Evolutionary conservation across 306 rosid genomes (phyloP), one percentile per base, ranked within the genome.

Genomic region (Castanospermum australe): DNA sequence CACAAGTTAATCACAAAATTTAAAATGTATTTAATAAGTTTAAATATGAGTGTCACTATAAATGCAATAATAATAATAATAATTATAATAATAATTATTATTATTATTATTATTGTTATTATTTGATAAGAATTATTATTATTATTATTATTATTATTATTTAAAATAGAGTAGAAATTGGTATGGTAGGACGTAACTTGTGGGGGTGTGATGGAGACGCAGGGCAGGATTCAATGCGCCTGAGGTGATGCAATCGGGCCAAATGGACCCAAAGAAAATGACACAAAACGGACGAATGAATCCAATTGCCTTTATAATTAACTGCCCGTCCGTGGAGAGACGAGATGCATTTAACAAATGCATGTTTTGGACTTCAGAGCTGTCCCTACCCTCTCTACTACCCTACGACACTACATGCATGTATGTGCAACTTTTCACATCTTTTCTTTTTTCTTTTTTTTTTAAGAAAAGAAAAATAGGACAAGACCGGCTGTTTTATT

Each of bases 241-340:
- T 51, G 38, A 35, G 73, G 57, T 67, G 73, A 39, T 76, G 54
- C 41, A 21, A 50, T 64, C 62, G 18, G 9, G 6, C 44, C 4
- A 73, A 73, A 70, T 59, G 81, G 84, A 67, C 78, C 87, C 69
- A 67, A 10, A 18, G 87, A 79, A 7, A 50, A 63, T 39, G 87
- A 84, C 87, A 84, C 74, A 84, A 84, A 84, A 84, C 81, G 20
- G 69, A 69, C 71, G 12, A 60, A 84, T 84, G 73, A 79, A 79
- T 68, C 84, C 74, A 79, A 62, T 79, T 79, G 33, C 60, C 17
- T 60, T 8, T 48, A 28, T 65, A 21, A 67, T 50, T 61, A 81
- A 76, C 81, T 75, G 14, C 61, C 20, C n/a, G 35, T 45, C 66
- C 17, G 61, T 44, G 7, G 7, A 81, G 32, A 75, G 2, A 33